Base-by-base conservation (phyloP, 306 rosid species). In the Castanopsis chinensis region DNA sequence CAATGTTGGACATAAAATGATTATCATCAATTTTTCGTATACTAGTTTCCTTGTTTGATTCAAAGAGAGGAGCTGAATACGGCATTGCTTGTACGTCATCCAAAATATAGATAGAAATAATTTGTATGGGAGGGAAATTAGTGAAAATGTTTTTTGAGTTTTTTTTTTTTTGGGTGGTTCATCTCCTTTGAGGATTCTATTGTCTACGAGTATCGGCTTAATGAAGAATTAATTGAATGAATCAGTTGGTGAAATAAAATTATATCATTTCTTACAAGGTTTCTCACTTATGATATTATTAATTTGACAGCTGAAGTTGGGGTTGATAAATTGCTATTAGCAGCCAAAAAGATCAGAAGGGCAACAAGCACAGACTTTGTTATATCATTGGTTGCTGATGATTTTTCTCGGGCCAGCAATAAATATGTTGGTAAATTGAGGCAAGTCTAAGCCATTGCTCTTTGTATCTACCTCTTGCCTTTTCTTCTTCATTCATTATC, bases 261-360 rank as follows among this genome's bases (percentile, higher is more conserved):
- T 14, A 76, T 70, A 75, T 56, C 30, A 28, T 73, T 52, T 71
- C 30, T 59, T 32, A 14, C 32, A 1, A 75, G 69, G 60, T 77
- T 76, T 78, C 11, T 73, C 28, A 71, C 80, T 76, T 84, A 58
- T 77, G 70, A 17, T 68, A 72, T 83, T 72, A 69, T 69, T 74
- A 41, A 72, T 76, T 59, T 87, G 69, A 70, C 91, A 94, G 98
- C 90, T 52, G 97, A 90, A 84, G 84, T 86, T 23, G 94, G 82
- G 84, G 49, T 78, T 69, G 92, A 89, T 78, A 94, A 94, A 83
- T 82, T 91, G 69, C 43, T 94, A 82, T 75, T 94, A 85, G 96
- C 93, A 73, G 98, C 98, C 78, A 92, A 88, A 85, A 94, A 83
- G 90, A 70, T 87, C 41, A 89, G 94, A 84, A 87, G 92, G 90